Conservation (phyloP, 2,329 filamentous ascomycete genomes). For the Fusarium torreyae region DNA sequence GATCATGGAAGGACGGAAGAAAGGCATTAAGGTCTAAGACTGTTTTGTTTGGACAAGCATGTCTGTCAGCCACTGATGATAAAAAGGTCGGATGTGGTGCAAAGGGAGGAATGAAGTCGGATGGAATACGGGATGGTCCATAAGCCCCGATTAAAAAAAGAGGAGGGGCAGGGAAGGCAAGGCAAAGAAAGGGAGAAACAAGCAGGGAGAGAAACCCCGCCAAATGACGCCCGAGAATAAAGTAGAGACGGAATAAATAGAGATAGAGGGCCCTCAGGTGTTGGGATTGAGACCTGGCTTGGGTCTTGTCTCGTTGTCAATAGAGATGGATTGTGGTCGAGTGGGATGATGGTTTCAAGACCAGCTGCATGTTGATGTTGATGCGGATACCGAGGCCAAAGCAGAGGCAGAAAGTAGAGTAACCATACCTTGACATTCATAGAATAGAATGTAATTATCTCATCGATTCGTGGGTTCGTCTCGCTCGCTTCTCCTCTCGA, state of each 20-base stretch:
- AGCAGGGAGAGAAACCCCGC: slow-evolving; percentile 34
- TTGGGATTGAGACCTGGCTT: slow-evolving; percentile 27
- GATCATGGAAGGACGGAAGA: slow-evolving; percentile 46
- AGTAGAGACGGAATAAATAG: slow-evolving; percentile 19
- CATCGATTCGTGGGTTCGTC: slow-evolving; percentile 21
- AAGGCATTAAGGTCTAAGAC: slow-evolving; percentile 51
- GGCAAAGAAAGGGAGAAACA: slow-evolving; percentile 37
- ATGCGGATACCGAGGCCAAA: slow-evolving; percentile 28
- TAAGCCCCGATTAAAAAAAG: slow-evolving; percentile 46
- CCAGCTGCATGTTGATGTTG: slow-evolving; percentile 32
- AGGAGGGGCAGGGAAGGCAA: slow-evolving; percentile 46
- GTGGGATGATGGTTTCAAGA: slow-evolving; percentile 30
- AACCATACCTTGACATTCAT: slow-evolving; percentile 30
- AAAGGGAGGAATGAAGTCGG: slow-evolving; percentile 46
- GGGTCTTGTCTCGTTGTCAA: slow-evolving; percentile 39
- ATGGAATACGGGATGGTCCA: slow-evolving; percentile 44
- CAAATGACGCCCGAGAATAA: slow-evolving; percentile 20
- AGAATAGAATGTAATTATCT: slow-evolving; percentile 14
- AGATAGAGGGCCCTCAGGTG: slow-evolving; percentile 4
- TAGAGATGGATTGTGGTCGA: slow-evolving; percentile 32
- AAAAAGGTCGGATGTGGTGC: slow-evolving; percentile 33
- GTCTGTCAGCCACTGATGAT: slow-evolving; percentile 44
- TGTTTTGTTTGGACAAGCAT: slow-evolving; percentile 41
- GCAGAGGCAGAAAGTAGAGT: slow-evolving; percentile 1
- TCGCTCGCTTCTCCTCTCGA: slow-evolving; percentile 18